Evolutionary conservation across 768 basidiomycete genomes (phyloP), one percentile per base, ranked within the genome.

Genomic region (Naganishia vaughanmartiniae): DNA sequence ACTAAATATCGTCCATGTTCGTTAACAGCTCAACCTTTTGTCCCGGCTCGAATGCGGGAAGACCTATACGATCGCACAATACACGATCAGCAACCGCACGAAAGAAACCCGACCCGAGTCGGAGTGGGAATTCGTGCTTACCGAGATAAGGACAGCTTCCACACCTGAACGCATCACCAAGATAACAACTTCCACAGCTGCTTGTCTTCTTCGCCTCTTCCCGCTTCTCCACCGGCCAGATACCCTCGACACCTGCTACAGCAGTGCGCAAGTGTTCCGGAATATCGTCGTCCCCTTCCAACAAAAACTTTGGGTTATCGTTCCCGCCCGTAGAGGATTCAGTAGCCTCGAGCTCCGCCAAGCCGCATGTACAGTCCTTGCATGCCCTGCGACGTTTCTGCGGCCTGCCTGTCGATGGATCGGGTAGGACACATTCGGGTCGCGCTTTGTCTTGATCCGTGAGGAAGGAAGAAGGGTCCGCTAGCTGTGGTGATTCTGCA

Each of bases 111-210:
- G 4, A 53, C 12, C 11, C 5, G 33, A 46, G n/a, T n/a, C 42
- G 48, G 65, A 15, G 17, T 1, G 21, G 9, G 24, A 46, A 19
- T n/a, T 24, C n/a, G n/a, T 21, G 87, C 91, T 72, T 74, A 97
- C 95, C 95, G 54, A 92, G 84, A 82, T 97, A 99, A 33, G 96
- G 96, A 81, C 96, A 99, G 66, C 92, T 88, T 28, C 89, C 89
- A 82, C 96, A 99, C 78, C 96, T 85, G 84, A 99, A 99, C 2
- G 96, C 96, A 82, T 99, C 96, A 12, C 96, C 96, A 45, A 98
- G 83, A 84, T 92, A 98, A 84, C 96, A 99, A 83, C 86, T 97
- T 19, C 94, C 95, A 83, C 96, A 98, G 78, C 92, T 93, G 79
- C 93, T 95, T 67, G 93, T 97, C 74, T 79, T 80, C 57, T 78